Conservation (phyloP, 306 rosid genomes). For the Quercus glauca region DNA sequence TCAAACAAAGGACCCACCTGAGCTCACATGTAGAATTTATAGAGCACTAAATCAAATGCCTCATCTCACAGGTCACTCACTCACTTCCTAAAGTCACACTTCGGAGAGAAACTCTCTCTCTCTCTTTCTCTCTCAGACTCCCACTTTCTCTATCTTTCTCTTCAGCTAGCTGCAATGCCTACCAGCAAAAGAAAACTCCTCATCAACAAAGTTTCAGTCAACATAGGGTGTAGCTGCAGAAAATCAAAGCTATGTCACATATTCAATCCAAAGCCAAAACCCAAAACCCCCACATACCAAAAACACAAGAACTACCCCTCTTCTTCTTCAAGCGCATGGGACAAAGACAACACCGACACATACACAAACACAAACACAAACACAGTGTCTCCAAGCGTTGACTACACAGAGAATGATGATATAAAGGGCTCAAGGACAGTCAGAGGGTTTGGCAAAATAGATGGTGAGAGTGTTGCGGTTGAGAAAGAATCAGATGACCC, state of each 20-base stretch:
- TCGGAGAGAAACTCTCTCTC: not conserved
- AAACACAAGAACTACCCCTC: conserved; percentile 25
- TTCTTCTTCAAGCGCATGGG: conserved; percentile 31
- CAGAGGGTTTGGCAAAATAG: conserved; percentile 60
- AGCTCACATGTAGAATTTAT: conserved; percentile 39
- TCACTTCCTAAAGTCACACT: conserved; percentile 11
- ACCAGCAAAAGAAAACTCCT: conserved; percentile 41
- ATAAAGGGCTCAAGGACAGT: conserved; percentile 21
- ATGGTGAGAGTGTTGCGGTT: conserved; percentile 79
- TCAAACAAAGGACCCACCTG: conserved; percentile 23
- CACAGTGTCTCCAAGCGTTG: conserved; percentile 36
- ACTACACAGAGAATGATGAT: conserved; percentile 14
- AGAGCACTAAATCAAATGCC: conserved; percentile 1
- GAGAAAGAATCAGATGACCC: conserved; percentile 96
- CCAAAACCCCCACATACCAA: conserved; percentile 27
- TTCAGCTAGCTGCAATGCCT: conserved; percentile 40
- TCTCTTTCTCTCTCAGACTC: not conserved
- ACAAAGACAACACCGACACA: conserved; percentile 17
- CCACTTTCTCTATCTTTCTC: not conserved
- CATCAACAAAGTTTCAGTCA: conserved; percentile 49
- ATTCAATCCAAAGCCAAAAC: conserved; percentile 50
- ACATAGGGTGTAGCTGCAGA: conserved; percentile 71
- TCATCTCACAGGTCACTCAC: not conserved
- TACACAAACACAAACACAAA: conserved; percentile 26
- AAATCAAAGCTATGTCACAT: conserved; percentile 46